phyloP scores from a whole-genome alignment of 108 stramenopile genomes.

The Nannochloropsis oceanica region DNA sequence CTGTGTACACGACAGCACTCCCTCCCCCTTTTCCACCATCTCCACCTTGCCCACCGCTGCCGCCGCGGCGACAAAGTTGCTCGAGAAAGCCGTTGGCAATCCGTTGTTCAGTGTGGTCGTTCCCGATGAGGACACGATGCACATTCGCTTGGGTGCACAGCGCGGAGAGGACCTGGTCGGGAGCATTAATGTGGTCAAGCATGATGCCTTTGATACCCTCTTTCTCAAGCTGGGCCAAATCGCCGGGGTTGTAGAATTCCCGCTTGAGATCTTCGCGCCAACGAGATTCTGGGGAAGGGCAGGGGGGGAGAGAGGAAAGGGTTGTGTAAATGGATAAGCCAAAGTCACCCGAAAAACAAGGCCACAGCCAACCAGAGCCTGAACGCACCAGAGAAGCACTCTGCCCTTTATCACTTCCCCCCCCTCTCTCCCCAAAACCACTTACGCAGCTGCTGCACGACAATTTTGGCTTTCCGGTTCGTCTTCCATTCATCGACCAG shows the following conservation, averaged over 20 bases:
- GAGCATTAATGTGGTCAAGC: conserved; percentile 54
- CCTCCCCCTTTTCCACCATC: background rate
- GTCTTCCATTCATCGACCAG: background rate
- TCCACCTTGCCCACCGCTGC: background rate
- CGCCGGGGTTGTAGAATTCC: background rate
- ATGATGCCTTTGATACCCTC: conserved; percentile 54
- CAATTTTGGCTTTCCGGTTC: background rate
- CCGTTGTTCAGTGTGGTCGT: conserved; percentile 45
- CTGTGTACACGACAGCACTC: conserved; percentile 1
- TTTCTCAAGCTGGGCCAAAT: background rate
- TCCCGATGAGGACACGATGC: conserved; percentile 56
- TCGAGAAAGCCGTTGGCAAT: conserved; percentile 29
- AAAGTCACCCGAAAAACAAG: background rate
- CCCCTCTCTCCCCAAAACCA: background rate
- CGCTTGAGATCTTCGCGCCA: background rate
- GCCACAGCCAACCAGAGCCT: background rate
- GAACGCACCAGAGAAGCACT: no score
- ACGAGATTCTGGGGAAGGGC: background rate
- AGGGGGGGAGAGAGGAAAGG: background rate
- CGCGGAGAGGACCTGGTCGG: conserved; percentile 51
- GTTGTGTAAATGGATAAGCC: no score
- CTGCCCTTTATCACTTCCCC: conserved; percentile 4
- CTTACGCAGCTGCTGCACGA: background rate
- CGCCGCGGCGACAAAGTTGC: background rate
- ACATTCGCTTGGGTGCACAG: conserved; percentile 45